phyloP scores from a whole-genome alignment of 2,329 filamentous ascomycete genomes.

The Ophiocordyceps australis region DNA sequence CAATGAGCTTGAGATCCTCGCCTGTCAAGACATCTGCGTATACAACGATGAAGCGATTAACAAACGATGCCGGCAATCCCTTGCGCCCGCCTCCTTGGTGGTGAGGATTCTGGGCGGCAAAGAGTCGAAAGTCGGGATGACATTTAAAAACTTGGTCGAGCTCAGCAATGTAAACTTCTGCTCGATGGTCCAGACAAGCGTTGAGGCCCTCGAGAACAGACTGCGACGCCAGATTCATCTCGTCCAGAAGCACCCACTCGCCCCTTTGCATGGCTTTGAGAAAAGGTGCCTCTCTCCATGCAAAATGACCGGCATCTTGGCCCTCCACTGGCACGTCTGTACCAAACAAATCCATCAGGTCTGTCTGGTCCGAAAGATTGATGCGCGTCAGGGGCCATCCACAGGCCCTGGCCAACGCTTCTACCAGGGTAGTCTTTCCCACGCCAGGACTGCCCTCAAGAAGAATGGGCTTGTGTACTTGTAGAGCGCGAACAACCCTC shows the following conservation, averaged over 20 bases:
- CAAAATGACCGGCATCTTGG: conserved; percentile 77
- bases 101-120: conserved; percentile 94
- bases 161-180: conserved; percentile 89
- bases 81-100: conserved; percentile 93
- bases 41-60: conserved; percentile 95
- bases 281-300: conserved; percentile 92
- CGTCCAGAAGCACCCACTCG: conserved; percentile 90
- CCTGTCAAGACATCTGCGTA: conserved; percentile 82
- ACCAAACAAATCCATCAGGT: conserved; percentile 92
- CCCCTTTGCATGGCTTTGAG: conserved; percentile 91
- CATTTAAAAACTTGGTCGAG: conserved; percentile 85
- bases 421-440: conserved; percentile 87
- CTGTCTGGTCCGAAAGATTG: conserved; percentile 94
- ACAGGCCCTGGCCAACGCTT: conserved; percentile 62
- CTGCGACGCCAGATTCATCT: conserved; percentile 97
- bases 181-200: conserved; percentile 88
- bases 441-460: conserved; percentile 96
- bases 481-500: conserved; percentile 75
- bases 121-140: conserved; percentile 81
- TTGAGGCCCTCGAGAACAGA: conserved; percentile 93
- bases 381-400: conserved; percentile 78
- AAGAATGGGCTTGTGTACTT: conserved; percentile 77
- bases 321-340: conserved; percentile 92
- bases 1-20: conserved; percentile 69
- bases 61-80: conserved; percentile 84